A percentile compares a stretch with the other conserved stretches of the same genome.
Evolutionary conservation across 2,329 filamentous ascomycete genomes (phyloP).

Genomic region (Triangularia verruculosa): DNA sequence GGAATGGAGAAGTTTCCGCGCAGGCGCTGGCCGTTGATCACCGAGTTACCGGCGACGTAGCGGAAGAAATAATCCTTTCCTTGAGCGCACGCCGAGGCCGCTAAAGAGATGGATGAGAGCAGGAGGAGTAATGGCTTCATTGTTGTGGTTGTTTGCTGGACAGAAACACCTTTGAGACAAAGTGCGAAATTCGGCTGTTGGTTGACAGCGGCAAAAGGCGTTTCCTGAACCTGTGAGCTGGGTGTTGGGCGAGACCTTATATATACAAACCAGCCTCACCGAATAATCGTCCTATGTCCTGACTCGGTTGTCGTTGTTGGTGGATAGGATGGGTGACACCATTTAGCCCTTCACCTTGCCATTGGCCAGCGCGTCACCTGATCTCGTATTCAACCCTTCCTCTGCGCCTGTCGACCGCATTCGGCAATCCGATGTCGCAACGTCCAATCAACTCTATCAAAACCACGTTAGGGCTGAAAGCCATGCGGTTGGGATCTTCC

Average conservation of each 20-base stretch:
- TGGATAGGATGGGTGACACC: neutral
- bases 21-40: slow-evolving; percentile 19
- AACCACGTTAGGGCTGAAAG: neutral
- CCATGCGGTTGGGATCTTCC: neutral
- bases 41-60: slow-evolving; percentile 14
- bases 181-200: too few relatives aligned
- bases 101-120: neutral
- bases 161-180: too few relatives aligned
- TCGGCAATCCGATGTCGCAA: neutral
- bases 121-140: slow-evolving; percentile 14
- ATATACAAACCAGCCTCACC: neutral
- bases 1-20: slow-evolving; percentile 21
- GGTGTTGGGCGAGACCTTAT: neutral
- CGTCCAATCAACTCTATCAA: neutral
- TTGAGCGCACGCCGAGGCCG: neutral
- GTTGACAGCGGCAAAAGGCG: too few relatives aligned
- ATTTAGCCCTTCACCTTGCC: neutral
- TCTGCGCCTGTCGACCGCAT: neutral
- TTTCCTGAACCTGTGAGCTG: too few relatives aligned
- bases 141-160: neutral
- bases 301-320: neutral
- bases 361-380: neutral
- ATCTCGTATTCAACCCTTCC: neutral
- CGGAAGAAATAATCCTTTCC: slow-evolving; percentile 23
- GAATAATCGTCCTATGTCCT: neutral